Evolutionary conservation across 1,139 yeast genomes (phyloP).

Genomic region (Pichia sp.): DNA sequence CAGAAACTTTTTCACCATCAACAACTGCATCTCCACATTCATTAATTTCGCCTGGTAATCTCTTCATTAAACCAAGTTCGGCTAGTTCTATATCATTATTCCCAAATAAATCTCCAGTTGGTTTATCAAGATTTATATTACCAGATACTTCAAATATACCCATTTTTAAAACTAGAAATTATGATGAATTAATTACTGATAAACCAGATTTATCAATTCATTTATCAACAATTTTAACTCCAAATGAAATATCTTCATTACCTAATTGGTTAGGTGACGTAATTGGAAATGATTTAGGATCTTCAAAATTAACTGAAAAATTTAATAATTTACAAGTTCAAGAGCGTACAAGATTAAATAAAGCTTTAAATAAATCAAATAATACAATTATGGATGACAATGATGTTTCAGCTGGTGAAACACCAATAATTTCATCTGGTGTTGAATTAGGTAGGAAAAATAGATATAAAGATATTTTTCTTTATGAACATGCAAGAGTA

Average conservation of each 20-base stretch:
- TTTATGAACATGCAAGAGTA: conserved; percentile 51
- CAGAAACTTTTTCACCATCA: conserved; percentile 8
- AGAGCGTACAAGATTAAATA: conserved; percentile 32
- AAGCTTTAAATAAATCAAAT: conserved; percentile 27
- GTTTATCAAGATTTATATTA: conserved; percentile 28
- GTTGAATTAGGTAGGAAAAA: conserved; percentile 51
- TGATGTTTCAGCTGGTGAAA: conserved; percentile 17
- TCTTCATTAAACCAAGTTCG: not conserved
- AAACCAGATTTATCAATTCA: conserved; percentile 27
- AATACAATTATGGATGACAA: conserved; percentile 1
- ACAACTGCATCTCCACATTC: conserved; percentile 9
- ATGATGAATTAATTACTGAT: conserved; percentile 33
- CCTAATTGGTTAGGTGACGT: conserved; percentile 34
- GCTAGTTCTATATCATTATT: not conserved
- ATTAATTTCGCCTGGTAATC: conserved; percentile 4
- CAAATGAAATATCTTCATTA: conserved; percentile 24
- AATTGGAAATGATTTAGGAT: conserved; percentile 29
- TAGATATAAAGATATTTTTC: conserved; percentile 49
- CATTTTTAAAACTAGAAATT: conserved; percentile 36
- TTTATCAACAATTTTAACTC: conserved; percentile 22
- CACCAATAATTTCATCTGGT: conserved; percentile 34
- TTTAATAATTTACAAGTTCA: conserved; percentile 31
- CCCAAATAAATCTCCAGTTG: conserved; percentile 12
- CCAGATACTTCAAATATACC: conserved; percentile 27
- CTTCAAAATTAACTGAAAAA: conserved; percentile 26